These are phyloP conservation scores for Cercospora nicotianae DNA, from an alignment of 2,329 filamentous ascomycete species.

Conservation along the genomic window DNA sequence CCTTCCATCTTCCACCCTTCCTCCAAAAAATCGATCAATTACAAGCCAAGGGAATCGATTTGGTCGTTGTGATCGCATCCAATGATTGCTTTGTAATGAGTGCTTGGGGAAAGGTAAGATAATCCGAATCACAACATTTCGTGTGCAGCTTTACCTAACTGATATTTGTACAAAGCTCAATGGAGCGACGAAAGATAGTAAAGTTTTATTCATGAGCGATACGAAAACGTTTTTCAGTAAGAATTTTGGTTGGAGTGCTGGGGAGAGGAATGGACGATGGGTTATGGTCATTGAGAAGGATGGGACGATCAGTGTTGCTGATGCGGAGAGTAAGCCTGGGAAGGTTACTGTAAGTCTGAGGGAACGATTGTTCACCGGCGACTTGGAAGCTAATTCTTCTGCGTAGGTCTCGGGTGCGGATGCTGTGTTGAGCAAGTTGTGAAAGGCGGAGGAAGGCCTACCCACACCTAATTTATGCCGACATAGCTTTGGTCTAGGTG, in stretches of 20 bases:
- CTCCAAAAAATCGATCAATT: constrained; percentile 69
- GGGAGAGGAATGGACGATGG: constrained; percentile 72
- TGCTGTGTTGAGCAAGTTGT: constrained; percentile 32
- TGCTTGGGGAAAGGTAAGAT: constrained; percentile 44
- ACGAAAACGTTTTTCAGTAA: constrained; percentile 71
- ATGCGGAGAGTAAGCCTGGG: constrained; percentile 62
- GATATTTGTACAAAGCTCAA: constrained; percentile 71
- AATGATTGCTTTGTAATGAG: constrained; percentile 89
- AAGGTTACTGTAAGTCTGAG: constrained; percentile 48
- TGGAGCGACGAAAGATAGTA: constrained; percentile 68
- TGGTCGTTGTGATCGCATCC: constrained; percentile 76
- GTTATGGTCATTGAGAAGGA: constrained; percentile 75
- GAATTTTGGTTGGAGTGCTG: constrained; percentile 72
- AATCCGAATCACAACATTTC: background rate
- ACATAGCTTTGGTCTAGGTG: too few species aligned
- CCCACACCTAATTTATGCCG: background rate
- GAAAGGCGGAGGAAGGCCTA: background rate
- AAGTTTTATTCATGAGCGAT: constrained; percentile 77
- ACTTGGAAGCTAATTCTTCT: constrained; percentile 1
- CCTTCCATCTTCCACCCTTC: constrained; percentile 77
- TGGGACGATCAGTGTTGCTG: constrained; percentile 79
- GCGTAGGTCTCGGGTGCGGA: constrained; percentile 32
- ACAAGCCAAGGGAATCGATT: constrained; percentile 77
- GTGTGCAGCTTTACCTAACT: background rate
- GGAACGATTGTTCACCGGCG: background rate